Evolutionary conservation across 2,329 filamentous ascomycete species (phyloP).

Genomic region (Microdochium bolleyi): DNA sequence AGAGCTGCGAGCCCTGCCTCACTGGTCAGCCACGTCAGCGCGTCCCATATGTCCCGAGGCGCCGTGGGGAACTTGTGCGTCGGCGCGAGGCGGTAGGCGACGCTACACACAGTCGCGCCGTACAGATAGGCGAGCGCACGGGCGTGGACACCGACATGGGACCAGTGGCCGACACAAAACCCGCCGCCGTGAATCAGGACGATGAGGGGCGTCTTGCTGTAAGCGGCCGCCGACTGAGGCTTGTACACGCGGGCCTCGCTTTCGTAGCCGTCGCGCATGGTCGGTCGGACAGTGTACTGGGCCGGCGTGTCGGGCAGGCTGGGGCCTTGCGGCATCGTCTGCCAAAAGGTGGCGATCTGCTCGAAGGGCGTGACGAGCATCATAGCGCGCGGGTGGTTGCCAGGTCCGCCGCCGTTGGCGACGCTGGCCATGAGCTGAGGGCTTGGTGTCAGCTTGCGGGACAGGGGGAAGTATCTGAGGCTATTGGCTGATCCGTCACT

Average conservation of each 20-base stretch:
- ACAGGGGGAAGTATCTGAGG: background rate
- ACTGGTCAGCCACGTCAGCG: conserved; percentile 30
- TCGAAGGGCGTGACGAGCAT: background rate
- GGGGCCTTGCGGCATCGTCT: background rate
- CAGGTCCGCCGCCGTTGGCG: background rate
- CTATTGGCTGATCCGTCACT: background rate
- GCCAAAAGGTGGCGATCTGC: background rate
- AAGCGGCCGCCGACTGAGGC: conserved; percentile 7
- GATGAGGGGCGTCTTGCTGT: conserved; percentile 13
- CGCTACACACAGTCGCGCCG: conserved; percentile 29
- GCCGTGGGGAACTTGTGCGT: conserved; percentile 35
- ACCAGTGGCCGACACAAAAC: conserved; percentile 21
- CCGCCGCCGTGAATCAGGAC: conserved; percentile 26
- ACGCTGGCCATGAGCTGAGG: background rate
- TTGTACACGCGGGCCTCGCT: conserved; percentile 22
- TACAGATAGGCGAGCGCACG: conserved; percentile 19
- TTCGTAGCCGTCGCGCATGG: conserved; percentile 20
- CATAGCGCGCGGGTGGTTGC: background rate
- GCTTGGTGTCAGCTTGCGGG: background rate
- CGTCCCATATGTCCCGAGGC: conserved; percentile 34
- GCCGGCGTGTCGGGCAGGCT: background rate
- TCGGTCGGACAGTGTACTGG: background rate
- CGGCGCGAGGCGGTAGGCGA: conserved; percentile 30
- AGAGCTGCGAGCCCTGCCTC: conserved; percentile 25
- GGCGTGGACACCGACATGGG: conserved; percentile 21